Conservation (phyloP, 2,329 filamentous ascomycete genomes). For the Neopestalotiopsis sp. region DNA sequence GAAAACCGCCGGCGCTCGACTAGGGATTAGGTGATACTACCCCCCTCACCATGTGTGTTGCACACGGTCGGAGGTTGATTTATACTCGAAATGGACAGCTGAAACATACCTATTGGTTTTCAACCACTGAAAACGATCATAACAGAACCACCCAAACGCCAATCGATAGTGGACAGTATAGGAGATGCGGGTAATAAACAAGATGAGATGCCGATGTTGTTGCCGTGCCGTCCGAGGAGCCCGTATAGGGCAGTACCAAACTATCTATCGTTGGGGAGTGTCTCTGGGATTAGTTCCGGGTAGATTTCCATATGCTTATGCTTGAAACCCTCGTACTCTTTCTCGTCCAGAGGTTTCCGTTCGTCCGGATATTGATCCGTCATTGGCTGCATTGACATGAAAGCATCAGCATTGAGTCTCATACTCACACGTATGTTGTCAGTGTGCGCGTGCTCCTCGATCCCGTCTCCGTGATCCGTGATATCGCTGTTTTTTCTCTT, state of each 20-base stretch:
- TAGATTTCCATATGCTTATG: too few relatives aligned
- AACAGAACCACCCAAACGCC: too few relatives aligned
- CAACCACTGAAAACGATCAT: neutral
- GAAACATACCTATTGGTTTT: neutral
- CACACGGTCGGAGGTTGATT: neutral
- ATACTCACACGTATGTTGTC: conserved; percentile 44
- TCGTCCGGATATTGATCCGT: conserved; percentile 4
- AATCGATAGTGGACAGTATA: too few relatives aligned
- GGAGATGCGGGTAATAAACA: too few relatives aligned
- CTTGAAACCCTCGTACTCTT: too few relatives aligned
- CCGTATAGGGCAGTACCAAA: neutral
- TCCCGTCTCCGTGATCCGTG: conserved; percentile 24
- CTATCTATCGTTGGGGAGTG: too few relatives aligned
- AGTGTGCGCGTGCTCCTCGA: neutral
- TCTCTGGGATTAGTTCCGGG: too few relatives aligned
- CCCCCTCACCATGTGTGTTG: neutral
- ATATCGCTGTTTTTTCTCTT: conserved; percentile 42
- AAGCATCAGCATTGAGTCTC: conserved; percentile 28
- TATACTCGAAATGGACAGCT: neutral
- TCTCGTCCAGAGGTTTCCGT: too few relatives aligned
- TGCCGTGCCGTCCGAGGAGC: neutral
- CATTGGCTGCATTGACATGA: neutral
- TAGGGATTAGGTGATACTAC: neutral
- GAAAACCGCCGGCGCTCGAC: neutral
- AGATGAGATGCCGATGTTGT: neutral